Evolutionary conservation across 345 rosid species (phyloP), one percentile per base, ranked within the genome.

Genomic region (Murraya koenigii): DNA sequence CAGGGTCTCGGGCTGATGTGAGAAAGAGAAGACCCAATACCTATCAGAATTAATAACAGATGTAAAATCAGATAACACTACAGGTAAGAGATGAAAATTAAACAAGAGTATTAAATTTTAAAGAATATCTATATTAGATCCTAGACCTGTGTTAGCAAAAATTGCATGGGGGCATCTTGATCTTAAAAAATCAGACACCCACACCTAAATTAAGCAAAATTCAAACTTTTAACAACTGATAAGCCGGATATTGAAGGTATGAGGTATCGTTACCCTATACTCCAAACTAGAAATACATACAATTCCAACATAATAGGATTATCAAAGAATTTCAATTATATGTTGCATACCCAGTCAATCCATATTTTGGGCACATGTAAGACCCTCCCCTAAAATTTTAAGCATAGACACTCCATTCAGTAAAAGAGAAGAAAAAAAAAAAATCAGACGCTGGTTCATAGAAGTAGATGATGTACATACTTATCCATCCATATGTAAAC

Each of bases 1-100:
- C 99, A 38, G 99, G 99, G 79, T 96, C 99, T 74, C 95, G 87
- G 20, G 97, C 93, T 58, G 99, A 94, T 66, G 98, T 94, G 69
- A 92, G 86, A 85, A 84, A 94, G 76, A 96, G 92, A 84, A 96
- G 95, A 77, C 83, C 75, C 90, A 96, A 77, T 65, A 92, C 92
- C 99, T 96, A 86, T 73, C 71, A 86, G 85, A 84, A 84, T 69
- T 77, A 87, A 80, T 59, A 28, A 25, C 17, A 52, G 47, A 67
- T 78, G 79, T 78, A 79, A 69, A 38, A 61, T 60, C 69, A 78
- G 61, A 74, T 22, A 72, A 71, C 22, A 81, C 22, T 23, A 56
- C 19, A 35, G n/a, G 56, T 62, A 39, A 80, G 10, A 49, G 60
- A 26, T 73, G 62, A 55, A 72, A 56, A 35, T 19, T 28, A 7